phyloP scores from a whole-genome alignment of 331 rosid genomes.

The Dryas integrifolia region DNA sequence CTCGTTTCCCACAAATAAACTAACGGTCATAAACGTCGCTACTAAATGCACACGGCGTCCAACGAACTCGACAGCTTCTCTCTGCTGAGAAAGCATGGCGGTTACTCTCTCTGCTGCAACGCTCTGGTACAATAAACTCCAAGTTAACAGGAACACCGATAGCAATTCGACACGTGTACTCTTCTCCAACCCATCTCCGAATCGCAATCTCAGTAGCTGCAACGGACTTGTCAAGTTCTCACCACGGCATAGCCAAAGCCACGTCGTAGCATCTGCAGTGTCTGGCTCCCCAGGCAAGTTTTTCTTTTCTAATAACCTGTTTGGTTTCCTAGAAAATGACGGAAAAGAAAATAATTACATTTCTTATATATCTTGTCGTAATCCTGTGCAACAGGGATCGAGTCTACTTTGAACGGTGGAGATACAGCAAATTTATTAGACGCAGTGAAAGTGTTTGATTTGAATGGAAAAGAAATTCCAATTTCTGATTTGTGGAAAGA shows the following conservation, averaged over 20 bases:
- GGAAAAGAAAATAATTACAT: not conserved
- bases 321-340: not conserved
- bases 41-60: not conserved
- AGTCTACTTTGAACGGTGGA: conserved; percentile 38
- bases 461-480: conserved; percentile 72
- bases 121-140: conserved; percentile 30
- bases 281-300: conserved; percentile 55
- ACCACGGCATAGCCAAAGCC: conserved; percentile 16
- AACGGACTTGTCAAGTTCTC: conserved; percentile 29
- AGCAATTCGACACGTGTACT: conserved; percentile 19
- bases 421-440: conserved; percentile 53
- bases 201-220: conserved; percentile 10
- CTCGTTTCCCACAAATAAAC: not conserved
- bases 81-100: conserved; percentile 44
- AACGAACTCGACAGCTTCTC: not conserved
- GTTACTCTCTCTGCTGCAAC: conserved; percentile 36
- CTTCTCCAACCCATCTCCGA: conserved; percentile 20
- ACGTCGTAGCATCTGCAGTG: conserved; percentile 38
- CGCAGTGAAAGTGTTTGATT: conserved; percentile 60
- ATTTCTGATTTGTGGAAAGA: conserved; percentile 90
- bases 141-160: conserved; percentile 12
- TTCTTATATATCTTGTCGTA: not conserved
- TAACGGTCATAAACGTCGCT: not conserved
- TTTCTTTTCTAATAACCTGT: not conserved
- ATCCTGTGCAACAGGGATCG: conserved; percentile 42